Evolutionary conservation across 805 yeast genomes (phyloP).

Genomic region (Cyberlindnera misumaiensis): DNA sequence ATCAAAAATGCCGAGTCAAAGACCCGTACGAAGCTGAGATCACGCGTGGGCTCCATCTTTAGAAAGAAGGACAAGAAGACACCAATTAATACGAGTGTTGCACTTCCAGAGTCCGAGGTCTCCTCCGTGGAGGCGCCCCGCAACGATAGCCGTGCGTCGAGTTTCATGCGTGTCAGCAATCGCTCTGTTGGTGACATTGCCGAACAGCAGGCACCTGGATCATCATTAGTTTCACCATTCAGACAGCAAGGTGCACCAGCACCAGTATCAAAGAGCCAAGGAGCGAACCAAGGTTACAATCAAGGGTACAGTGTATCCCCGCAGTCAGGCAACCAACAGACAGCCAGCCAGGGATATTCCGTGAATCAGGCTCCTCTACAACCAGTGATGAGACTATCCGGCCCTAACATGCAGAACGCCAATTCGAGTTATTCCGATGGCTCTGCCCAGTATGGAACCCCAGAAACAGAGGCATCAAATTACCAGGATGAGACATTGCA

Average conservation of each 20-base stretch:
- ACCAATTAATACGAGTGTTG: slow-evolving; percentile 14
- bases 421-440: slow-evolving; percentile 7
- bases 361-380: slow-evolving; percentile 30
- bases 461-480: no score
- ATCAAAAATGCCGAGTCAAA: slow-evolving; percentile 18
- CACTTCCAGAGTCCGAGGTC: slow-evolving; percentile 21
- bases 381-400: slow-evolving; percentile 17
- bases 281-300: not conserved
- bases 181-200: no score
- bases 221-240: no score
- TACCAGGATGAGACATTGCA: slow-evolving; percentile 25
- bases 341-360: slow-evolving; percentile 8
- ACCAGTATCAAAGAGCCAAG: slow-evolving; percentile 4
- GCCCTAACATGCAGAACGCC: no score
- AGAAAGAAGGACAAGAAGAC: slow-evolving; percentile 50
- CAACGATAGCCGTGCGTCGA: no score
- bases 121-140: slow-evolving; percentile 14
- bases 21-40: slow-evolving; percentile 41
- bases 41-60: slow-evolving; percentile 71
- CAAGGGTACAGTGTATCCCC: no score
- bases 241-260: slow-evolving; percentile 8
- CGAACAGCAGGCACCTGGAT: no score
- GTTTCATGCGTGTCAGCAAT: no score
- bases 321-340: no score
- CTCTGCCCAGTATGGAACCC: slow-evolving; percentile 6